phyloP scores from a whole-genome alignment of 495 filamentous ascomycete genomes.

The Evansstolkia leycettana region DNA sequence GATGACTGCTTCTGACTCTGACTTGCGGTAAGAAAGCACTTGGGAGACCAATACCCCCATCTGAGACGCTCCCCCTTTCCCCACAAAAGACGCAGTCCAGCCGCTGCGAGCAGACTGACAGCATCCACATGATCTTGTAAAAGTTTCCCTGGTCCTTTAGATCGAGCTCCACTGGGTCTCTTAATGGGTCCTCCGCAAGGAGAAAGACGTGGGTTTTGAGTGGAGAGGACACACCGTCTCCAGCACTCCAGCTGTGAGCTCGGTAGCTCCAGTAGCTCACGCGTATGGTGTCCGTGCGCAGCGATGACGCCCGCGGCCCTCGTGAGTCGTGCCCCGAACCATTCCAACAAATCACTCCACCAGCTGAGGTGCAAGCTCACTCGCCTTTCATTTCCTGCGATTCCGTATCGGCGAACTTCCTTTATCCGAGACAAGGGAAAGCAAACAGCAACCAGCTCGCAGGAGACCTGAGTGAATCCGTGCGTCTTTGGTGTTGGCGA shows the following conservation, averaged over 20 bases:
- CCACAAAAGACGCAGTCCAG: constrained; percentile 21
- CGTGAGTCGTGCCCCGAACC: constrained; percentile 6
- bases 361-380: constrained; percentile 1
- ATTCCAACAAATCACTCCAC: too few relatives aligned
- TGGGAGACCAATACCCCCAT: constrained; percentile 6
- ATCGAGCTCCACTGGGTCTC: constrained; percentile 12
- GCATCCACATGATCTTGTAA: constrained; percentile 20
- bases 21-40: too few relatives aligned
- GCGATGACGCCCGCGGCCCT: constrained; percentile 7
- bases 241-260: too few relatives aligned
- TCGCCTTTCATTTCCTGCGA: constrained; percentile 15
- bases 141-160: constrained; percentile 11
- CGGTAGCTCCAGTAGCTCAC: constrained; percentile 9
- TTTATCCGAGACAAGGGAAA: constrained; percentile 1
- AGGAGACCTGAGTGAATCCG: too few relatives aligned
- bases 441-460: too few relatives aligned
- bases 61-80: constrained; percentile 18
- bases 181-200: too few relatives aligned
- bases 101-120: constrained; percentile 15
- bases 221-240: constrained; percentile 3
- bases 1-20: constrained; percentile 5
- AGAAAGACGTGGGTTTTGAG: constrained; percentile 9
- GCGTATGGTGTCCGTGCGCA: constrained; percentile 15
- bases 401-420: constrained; percentile 15
- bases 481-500: too few relatives aligned